Evolutionary conservation across 177 flowering plant species (phyloP), one percentile per base, ranked within the genome.

Genomic region (Vitis hybrid): DNA sequence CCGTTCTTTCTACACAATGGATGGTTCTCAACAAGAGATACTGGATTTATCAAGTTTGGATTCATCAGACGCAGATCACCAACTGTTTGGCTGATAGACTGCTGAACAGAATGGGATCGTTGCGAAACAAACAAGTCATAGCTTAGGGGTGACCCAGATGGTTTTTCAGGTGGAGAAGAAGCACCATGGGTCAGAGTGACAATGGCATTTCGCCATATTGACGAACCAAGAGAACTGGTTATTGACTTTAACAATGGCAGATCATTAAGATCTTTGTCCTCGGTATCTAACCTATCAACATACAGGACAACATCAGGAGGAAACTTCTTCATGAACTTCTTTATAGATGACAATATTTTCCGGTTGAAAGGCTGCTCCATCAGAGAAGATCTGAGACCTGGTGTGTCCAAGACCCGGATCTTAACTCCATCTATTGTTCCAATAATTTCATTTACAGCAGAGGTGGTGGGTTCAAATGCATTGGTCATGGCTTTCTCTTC

Each of bases 21-120:
- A 72, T 89, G 95, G 76, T 92, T 92, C 78, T 92, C 97, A 56
- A 87, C 92, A 14, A 92, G 87, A n/a, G 89, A 81, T 18, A 90
- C 92, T 1, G 92, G 91, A 68, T 80, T 80, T 91, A 86, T 84
- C 76, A 85, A 60, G 56, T 77, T 78, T 17, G 83, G 86, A 66
- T 80, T 80, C 86, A 84, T 83, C 76, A 84, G 68, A 6, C 87
- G 85, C 73, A 86, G 58, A 74, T 90, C 91, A 56, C 91, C 93
- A 58, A 87, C 84, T 49, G 92, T 89, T 73, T 87, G 89, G 17
- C 87, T 81, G 58, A 92, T 80, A 5, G 86, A 79, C 65, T 85
- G 89, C 76, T 83, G 93, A 71, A 90, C 85, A 62, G 80, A 78
- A 68, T 81, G 88, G 39, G 90, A 85, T 11, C 88, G 75, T 60